Evolutionary conservation across 2,329 filamentous ascomycete genomes (phyloP).

Genomic region (Stagonosporopsis cucurbitacearum): DNA sequence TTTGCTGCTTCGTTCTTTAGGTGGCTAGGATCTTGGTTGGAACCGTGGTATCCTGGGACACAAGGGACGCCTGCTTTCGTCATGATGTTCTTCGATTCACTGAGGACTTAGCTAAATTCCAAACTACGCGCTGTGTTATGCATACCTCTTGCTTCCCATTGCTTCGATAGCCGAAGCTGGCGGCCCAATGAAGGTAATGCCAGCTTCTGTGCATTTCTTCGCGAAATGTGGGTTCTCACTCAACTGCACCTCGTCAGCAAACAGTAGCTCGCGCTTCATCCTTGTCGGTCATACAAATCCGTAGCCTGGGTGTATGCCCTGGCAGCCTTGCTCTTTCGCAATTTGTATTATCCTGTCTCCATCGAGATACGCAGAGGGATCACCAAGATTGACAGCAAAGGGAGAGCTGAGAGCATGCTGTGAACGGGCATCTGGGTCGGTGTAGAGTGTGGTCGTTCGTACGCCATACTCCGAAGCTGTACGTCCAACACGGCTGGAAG

Average conservation of each 20-base stretch:
- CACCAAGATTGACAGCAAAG: slow-evolving; percentile 82
- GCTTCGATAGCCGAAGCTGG: slow-evolving; percentile 76
- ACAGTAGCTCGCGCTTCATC: not conserved
- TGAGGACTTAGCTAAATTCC: slow-evolving; percentile 29
- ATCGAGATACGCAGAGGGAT: slow-evolving; percentile 87
- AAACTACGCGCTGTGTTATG: not conserved
- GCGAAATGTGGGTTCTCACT: slow-evolving; percentile 95
- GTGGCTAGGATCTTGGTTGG: slow-evolving; percentile 72
- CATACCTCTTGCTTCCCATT: slow-evolving; percentile 90
- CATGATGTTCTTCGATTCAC: slow-evolving; percentile 95
- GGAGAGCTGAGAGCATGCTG: slow-evolving; percentile 89
- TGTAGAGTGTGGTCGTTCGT: slow-evolving; percentile 92
- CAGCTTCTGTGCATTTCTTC: slow-evolving; percentile 83
- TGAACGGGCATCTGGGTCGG: slow-evolving; percentile 82
- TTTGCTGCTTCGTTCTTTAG: slow-evolving; percentile 74
- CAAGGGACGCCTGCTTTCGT: slow-evolving; percentile 91
- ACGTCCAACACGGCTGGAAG: slow-evolving; percentile 73
- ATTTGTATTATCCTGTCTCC: slow-evolving; percentile 89
- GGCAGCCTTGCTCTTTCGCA: slow-evolving; percentile 83
- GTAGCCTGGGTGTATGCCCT: slow-evolving; percentile 94
- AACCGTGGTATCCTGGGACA: slow-evolving; percentile 93
- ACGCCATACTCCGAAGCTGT: slow-evolving; percentile 91
- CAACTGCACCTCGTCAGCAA: slow-evolving; percentile 52
- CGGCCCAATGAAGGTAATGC: slow-evolving; percentile 92
- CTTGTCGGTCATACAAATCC: slow-evolving; percentile 66